These are phyloP conservation scores for Boeremia exigua DNA, from an alignment of 2,329 filamentous ascomycete genomes.

Conservation along the genomic window DNA sequence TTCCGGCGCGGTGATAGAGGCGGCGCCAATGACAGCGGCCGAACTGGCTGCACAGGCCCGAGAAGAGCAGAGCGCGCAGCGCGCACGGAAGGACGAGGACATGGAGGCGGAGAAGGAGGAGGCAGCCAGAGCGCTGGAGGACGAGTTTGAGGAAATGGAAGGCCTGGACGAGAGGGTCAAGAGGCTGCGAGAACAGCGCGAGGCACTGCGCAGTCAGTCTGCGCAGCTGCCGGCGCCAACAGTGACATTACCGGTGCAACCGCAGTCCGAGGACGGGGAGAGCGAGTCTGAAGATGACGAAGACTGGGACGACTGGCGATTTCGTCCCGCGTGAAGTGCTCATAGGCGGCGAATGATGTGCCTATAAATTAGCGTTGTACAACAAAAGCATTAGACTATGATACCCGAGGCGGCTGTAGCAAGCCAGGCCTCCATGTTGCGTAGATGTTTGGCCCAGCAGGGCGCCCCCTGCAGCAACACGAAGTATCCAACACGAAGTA, in stretches of 20 bases:
- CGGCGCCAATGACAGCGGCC: conserved; percentile 55
- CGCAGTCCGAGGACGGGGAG: conserved; percentile 28
- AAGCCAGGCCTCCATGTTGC: not conserved
- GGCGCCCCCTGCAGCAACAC: conserved; percentile 12
- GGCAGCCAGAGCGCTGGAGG: conserved; percentile 52
- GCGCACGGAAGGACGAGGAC: conserved; percentile 52
- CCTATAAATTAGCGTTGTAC: conserved; percentile 1
- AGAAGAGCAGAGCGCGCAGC: conserved; percentile 53
- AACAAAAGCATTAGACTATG: conserved; percentile 7
- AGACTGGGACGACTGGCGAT: conserved; percentile 49
- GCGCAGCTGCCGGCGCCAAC: conserved; percentile 13
- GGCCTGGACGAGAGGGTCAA: conserved; percentile 54
- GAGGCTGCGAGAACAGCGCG: conserved; percentile 54
- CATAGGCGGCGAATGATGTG: conserved; percentile 2
- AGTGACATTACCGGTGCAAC: conserved; percentile 7
- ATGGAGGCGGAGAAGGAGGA: conserved; percentile 57
- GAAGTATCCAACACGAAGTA: not conserved
- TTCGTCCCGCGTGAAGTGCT: conserved; percentile 40
- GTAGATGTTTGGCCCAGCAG: conserved; percentile 7
- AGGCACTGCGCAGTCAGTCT: conserved; percentile 47
- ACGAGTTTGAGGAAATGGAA: conserved; percentile 60
- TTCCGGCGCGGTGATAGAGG: conserved; percentile 51
- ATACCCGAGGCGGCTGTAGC: conserved; percentile 12
- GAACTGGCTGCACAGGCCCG: conserved; percentile 55
- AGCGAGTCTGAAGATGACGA: conserved; percentile 46